Evolutionary conservation across 1,284 basidiomycete species (phyloP), one percentile per base, ranked within the genome.

Genomic region (Sanghuangporus baumii): DNA sequence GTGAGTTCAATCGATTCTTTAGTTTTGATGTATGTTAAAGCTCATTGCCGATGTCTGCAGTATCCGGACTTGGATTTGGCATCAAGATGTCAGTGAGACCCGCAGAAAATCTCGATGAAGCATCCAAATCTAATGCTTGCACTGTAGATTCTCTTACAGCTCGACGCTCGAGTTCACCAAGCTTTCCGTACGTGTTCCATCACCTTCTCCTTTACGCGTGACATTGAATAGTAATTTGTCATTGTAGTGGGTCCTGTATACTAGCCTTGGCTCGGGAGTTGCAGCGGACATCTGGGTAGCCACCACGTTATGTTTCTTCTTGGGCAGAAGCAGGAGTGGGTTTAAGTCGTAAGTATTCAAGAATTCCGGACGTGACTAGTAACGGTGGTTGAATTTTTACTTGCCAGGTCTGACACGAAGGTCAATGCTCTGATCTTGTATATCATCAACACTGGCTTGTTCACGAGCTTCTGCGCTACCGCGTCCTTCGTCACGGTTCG

Each of bases 271-370:
- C 14, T 55, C 58, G 16, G 58, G 9, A n/a, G 63, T 64, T 16
- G 48, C 59, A 16, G 63, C 63, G 26, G 63, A 64, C 43, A 9
- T 64, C 9, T 64, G 59, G 63, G 51, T 61, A 14, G 63, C 63
- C 20, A 36, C 36, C 18, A 26, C 59, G 16, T 31, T 64, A 37
- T 64, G 63, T 34, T 64, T 51, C 23, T 64, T 57, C 55, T 41
- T 64, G 31, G 37, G 8, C 8, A 58, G 40, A 34, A 61, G 40
- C 37, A 61, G 52, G 34, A 64, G 54, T 11, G 63, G 63, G n/a
- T 61, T 64, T 46, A 57, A 61, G 41, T 23, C 54, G 63, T 64
- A 34, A 18, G 63, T 60, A 12, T 16, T 48, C 9, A 18, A 23
- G 9, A 16, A 4, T 9, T 31, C 6, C 9, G n/a, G 9, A 12